phyloP scores from a whole-genome alignment of 139 green algal species.

The Chlorella sp. region DNA sequence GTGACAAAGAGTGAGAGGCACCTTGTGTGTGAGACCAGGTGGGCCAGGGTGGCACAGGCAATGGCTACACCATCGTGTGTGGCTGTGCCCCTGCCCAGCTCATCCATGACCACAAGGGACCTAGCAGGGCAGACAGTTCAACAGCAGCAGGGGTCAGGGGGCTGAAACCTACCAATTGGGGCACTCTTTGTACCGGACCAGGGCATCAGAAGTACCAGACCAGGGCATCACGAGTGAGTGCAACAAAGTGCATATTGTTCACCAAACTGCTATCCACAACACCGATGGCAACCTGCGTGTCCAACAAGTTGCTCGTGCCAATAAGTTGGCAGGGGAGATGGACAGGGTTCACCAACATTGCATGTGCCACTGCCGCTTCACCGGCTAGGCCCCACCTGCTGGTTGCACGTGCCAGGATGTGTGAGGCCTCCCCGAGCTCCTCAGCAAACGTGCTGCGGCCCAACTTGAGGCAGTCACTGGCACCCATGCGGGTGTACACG shows the following conservation, averaged over 20 bases:
- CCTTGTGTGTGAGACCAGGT: slow-evolving; percentile 30
- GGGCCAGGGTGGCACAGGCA: slow-evolving; percentile 52
- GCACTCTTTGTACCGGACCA: too few species aligned
- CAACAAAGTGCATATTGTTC: too few species aligned
- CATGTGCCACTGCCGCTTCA: not conserved
- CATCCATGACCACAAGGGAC: slow-evolving; percentile 57
- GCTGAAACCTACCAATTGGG: too few species aligned
- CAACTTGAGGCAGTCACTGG: slow-evolving; percentile 63
- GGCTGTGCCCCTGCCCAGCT: slow-evolving; percentile 62
- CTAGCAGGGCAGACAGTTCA: too few species aligned
- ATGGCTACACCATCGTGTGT: slow-evolving; percentile 57
- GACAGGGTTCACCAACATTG: not conserved
- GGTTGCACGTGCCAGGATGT: slow-evolving; percentile 64
- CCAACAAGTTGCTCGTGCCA: not conserved
- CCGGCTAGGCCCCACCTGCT: slow-evolving; percentile 38
- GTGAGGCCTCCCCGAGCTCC: slow-evolving; percentile 74
- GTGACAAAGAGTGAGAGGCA: slow-evolving; percentile 84
- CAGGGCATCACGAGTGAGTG: too few species aligned
- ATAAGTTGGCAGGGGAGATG: not conserved
- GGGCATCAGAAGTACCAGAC: too few species aligned
- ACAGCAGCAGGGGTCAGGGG: too few species aligned
- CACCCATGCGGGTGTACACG: slow-evolving; percentile 90
- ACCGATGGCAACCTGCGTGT: not conserved
- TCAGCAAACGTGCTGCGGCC: slow-evolving; percentile 67
- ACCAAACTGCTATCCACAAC: too few species aligned